These are phyloP conservation scores for Aureobasidium sp. DNA, from an alignment of 2,329 filamentous ascomycete genomes.

Conservation along the genomic window DNA sequence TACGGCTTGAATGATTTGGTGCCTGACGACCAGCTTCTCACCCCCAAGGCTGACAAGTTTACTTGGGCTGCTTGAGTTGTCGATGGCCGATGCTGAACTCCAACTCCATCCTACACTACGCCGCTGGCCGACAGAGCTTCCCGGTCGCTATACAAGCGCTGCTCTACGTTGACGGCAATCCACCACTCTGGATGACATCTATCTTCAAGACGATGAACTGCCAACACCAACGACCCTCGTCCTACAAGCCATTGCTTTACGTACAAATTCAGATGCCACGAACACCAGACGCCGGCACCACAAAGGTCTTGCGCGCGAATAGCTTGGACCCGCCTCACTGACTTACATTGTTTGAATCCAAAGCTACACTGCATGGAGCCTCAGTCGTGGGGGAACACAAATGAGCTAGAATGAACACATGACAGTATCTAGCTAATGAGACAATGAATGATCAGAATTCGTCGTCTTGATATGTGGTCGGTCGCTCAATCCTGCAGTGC, in stretches of 20 bases:
- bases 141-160: background rate
- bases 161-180: background rate
- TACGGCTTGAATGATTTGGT: constrained; percentile 12
- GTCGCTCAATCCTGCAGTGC: background rate
- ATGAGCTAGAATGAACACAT: background rate
- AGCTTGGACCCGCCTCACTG: background rate
- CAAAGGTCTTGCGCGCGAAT: background rate
- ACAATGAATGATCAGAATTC: background rate
- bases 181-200: background rate
- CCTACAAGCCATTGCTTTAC: no score
- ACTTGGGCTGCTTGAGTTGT: background rate
- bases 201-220: no score
- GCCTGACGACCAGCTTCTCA: constrained; percentile 9
- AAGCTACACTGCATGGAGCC: background rate
- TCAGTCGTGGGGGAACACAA: no score
- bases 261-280: no score
- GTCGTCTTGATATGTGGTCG: background rate
- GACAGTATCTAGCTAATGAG: background rate
- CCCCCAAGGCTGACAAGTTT: constrained; percentile 11
- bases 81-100: no score
- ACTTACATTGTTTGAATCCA: no score
- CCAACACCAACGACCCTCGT: background rate
- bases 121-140: background rate
- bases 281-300: no score
- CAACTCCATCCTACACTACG: background rate